Evolutionary conservation across 2,329 filamentous ascomycete species (phyloP), one percentile per base, ranked within the genome.

Genomic region (Diaporthe sp.): DNA sequence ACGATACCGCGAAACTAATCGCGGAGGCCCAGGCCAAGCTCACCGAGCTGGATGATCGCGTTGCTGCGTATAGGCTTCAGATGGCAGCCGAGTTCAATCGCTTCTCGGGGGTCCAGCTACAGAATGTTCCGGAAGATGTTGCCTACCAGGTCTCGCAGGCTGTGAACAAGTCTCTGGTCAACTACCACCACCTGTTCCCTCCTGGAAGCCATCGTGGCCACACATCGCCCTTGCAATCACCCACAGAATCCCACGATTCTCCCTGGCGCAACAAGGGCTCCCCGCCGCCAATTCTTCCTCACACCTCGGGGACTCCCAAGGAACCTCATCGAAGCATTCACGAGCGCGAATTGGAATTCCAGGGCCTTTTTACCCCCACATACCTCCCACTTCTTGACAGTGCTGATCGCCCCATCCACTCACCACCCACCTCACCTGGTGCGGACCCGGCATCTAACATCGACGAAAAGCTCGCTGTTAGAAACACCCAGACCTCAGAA

Each of bases 311-410:
- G 55, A 79, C 78, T 9, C 82, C 84, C 13, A 81, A 83, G 57
- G 83, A 84, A 13, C 82, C 83, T 78, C 84, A 84, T 68, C 80
- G 84, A 78, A 87, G 85, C 79, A 86, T 87, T 70, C 88, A 88
- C 83, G 88, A 89, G 75, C 88, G 89, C 76, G 90, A 92, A 78
- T 84, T 85, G 80, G 90, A 92, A 78, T 89, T 93, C 78, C 88
- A 88, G 77, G 91, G 91, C 76, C 83, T 93, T 76, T 93, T 93
- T 80, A 92, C 89, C 49, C 91, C 91, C 39, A 88, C 85, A 77
- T 93, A 90, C 80, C 86, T 93, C 73, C 91, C 91, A 60, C 85
- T 93, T 73, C 87, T 93, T 73, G 91, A 92, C 78, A 85, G 86
- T 77, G 79, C 80, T 63, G 80, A 84, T 65, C 80, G 81, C 76